phyloP scores from a whole-genome alignment of 305 asterid genomes.

The Rubia peregrina region DNA sequence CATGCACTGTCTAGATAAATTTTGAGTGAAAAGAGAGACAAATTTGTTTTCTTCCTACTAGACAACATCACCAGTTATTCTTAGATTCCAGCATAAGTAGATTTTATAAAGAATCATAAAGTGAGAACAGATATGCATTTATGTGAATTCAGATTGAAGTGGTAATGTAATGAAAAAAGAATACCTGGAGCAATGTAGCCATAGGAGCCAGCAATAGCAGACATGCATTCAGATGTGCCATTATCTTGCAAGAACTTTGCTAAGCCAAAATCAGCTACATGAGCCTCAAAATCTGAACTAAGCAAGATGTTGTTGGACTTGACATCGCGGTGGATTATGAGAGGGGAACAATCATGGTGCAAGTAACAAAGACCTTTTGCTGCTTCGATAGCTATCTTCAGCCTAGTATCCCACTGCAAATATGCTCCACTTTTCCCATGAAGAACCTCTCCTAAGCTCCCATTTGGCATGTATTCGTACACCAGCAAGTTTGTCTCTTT shows the following conservation, averaged over 20 bases:
- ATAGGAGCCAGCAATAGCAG: constrained; percentile 41
- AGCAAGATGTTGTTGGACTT: constrained; percentile 41
- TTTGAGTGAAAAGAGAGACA: not conserved
- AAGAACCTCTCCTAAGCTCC: constrained; percentile 38
- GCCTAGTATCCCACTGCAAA: constrained; percentile 35
- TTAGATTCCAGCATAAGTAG: not conserved
- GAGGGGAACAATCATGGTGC: constrained; percentile 44
- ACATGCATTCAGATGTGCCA: constrained; percentile 41
- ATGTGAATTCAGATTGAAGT: not conserved
- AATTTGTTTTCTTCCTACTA: not conserved
- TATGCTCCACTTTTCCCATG: constrained; percentile 34
- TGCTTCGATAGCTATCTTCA: constrained; percentile 34
- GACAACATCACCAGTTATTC: not conserved
- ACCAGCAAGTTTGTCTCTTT: constrained; percentile 37
- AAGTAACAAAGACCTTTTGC: constrained; percentile 39
- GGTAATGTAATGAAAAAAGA: not conserved
- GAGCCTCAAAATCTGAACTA: constrained; percentile 38
- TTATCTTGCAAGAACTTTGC: constrained; percentile 35
- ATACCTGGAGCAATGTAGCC: constrained; percentile 52
- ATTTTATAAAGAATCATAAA: not conserved
- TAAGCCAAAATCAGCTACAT: constrained; percentile 39
- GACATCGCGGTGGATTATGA: constrained; percentile 36
- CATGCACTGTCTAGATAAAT: not conserved
- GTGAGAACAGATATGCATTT: not conserved
- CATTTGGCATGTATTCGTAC: constrained; percentile 42